These are phyloP conservation scores for Holtermanniella nyarrowii DNA, from an alignment of 768 basidiomycete genomes.

Conservation along the genomic window DNA sequence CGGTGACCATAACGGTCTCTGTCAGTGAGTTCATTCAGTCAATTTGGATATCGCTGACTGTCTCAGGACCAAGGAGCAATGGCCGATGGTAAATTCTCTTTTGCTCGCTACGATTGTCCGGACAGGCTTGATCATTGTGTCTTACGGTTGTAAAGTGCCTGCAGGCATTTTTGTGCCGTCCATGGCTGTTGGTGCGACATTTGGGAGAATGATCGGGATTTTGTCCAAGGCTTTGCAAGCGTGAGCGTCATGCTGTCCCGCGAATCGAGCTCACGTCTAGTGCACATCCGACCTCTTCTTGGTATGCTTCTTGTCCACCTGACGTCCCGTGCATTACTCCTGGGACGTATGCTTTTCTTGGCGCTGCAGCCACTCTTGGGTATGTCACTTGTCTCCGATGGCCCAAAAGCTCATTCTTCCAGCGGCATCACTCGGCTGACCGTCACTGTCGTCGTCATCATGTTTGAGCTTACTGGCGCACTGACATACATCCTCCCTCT, in stretches of 20 bases:
- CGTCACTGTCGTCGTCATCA: constrained; percentile 95
- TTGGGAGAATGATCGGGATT: constrained; percentile 94
- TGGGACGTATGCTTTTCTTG: constrained; percentile 93
- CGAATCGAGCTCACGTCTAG: constrained; percentile 42
- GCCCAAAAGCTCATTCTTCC: constrained; percentile 1
- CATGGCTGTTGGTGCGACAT: constrained; percentile 96
- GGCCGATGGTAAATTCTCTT: constrained; percentile 88
- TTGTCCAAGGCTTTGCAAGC: constrained; percentile 84
- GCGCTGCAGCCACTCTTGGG: constrained; percentile 92
- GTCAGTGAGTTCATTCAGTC: constrained; percentile 65
- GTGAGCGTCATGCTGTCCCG: constrained; percentile 43
- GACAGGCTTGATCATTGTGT: constrained; percentile 72
- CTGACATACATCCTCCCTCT: constrained; percentile 93
- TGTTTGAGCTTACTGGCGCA: constrained; percentile 97
- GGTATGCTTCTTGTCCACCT: constrained; percentile 81
- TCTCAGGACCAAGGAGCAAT: constrained; percentile 70
- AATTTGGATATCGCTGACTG: not conserved
- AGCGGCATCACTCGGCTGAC: constrained; percentile 97
- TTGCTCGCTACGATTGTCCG: constrained; percentile 84
- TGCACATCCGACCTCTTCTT: constrained; percentile 68
- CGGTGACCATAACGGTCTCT: constrained; percentile 78
- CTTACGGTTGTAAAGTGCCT: constrained; percentile 93
- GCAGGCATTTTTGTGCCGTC: constrained; percentile 97
- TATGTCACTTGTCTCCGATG: constrained; percentile 35
- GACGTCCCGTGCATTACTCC: constrained; percentile 95